Base-by-base conservation (phyloP, 2,329 filamentous ascomycete species). In the Cordyceps fumosorosea region DNA sequence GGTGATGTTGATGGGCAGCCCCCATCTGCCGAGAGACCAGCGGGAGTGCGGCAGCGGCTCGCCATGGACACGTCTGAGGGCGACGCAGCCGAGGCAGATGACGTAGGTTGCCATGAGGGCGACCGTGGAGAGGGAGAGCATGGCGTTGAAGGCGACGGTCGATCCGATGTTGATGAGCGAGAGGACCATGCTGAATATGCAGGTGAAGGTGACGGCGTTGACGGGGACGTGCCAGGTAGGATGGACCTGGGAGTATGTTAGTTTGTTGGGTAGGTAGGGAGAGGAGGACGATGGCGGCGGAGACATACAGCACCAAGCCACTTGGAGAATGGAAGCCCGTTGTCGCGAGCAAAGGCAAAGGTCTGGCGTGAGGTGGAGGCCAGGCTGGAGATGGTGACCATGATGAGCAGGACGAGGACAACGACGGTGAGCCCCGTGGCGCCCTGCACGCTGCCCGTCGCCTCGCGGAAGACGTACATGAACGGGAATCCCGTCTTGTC, bases 141-240 rank as follows among this genome's bases (percentile, higher is more conserved):
- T 65, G 51, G 65, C 65, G 53, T 66, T 64, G 56, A 66, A 66
- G 7, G 65, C 65, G 37, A 65, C 64, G 8, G 62, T 61, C 12
- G 64, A 65, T 26, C 64, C 65, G 24, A 66, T 59, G 55, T 66
- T 64, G 37, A 65, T 66, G 50, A 64, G 59, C 8, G 54, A 54
- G 1, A 64, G 54, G 14, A 48, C 22, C 18, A 65, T 57, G 34
- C 59, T 64, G 29, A 63, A 56, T 7, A 62, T 42, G 16, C 61
- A 56, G 51, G 62, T 64, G 5, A 65, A 56, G 5, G 63, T 65
- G 45, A 60, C 63, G 14, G 64, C 64, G 26, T 66, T 65, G 16
- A 42, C 54, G 7, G 64, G 64, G 18, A 65, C 57, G 5, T 61
- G 58, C 58, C 58, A 60, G 2, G 58, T 60, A 16, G 58, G 58